phyloP scores from a whole-genome alignment of 23 red algal species.

The Agarophyton chilense region DNA sequence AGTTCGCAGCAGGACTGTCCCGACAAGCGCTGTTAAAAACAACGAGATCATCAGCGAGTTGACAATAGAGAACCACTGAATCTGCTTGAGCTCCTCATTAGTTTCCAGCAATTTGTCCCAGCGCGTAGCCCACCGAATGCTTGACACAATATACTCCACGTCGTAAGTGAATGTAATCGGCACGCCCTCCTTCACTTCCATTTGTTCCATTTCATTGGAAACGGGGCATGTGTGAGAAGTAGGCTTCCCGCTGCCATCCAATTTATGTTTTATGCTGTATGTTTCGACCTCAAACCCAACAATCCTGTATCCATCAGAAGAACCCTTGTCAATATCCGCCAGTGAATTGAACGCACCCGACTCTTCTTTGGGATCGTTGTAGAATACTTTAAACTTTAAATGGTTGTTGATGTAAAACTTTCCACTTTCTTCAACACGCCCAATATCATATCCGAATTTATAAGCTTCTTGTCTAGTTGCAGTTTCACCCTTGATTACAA shows the following conservation, averaged over 20 bases:
- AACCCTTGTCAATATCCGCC: slow-evolving; percentile 41
- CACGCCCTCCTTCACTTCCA: slow-evolving; percentile 50
- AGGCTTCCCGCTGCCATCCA: background rate
- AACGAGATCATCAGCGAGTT: slow-evolving; percentile 94
- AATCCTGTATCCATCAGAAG: slow-evolving; percentile 74
- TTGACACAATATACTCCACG: slow-evolving; percentile 72
- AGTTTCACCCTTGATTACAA: slow-evolving; percentile 75
- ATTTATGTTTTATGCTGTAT: slow-evolving; percentile 70
- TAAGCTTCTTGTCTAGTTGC: slow-evolving; percentile 33
- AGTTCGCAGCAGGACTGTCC: slow-evolving; percentile 91
- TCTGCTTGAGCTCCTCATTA: slow-evolving; percentile 66
- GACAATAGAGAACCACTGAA: slow-evolving; percentile 98
- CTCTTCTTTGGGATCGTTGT: slow-evolving; percentile 71
- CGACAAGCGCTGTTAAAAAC: slow-evolving; percentile 90
- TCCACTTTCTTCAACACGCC: slow-evolving; percentile 51
- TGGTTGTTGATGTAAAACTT: slow-evolving; percentile 94
- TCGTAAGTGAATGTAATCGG: slow-evolving; percentile 84
- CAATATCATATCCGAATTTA: slow-evolving; percentile 85
- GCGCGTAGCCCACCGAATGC: slow-evolving; percentile 87
- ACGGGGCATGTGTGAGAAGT: slow-evolving; percentile 57
- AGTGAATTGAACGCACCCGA: slow-evolving; percentile 32
- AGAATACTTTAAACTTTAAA: slow-evolving; percentile 89
- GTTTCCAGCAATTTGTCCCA: slow-evolving; percentile 91
- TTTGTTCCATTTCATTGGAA: slow-evolving; percentile 35
- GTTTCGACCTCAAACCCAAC: slow-evolving; percentile 96